Percentiles rank a stretch among this genome's conserved stretches.
Evolutionary conservation across 495 filamentous ascomycete genomes (phyloP).

Genomic region (Gamarada debralockiae): DNA sequence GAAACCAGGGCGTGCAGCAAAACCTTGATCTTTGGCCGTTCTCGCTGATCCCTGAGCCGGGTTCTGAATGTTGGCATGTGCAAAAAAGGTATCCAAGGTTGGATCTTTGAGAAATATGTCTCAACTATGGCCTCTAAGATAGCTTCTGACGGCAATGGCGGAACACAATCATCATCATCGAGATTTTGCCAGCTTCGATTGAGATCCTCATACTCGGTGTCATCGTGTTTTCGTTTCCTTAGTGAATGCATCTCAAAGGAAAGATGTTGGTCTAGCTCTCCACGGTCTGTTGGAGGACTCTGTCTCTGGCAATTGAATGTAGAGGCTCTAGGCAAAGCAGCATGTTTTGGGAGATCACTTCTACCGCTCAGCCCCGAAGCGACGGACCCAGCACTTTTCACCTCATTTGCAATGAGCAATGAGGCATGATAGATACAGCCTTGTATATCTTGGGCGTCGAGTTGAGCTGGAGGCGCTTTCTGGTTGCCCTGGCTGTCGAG

Average conservation of each 20-base stretch:
- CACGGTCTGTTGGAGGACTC: no score
- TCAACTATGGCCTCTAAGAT: slow-evolving; percentile 26
- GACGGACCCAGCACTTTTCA: no score
- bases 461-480: not conserved
- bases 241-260: no score
- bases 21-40: slow-evolving; percentile 17
- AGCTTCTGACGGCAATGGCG: slow-evolving; percentile 1
- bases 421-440: no score
- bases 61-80: slow-evolving; percentile 29
- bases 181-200: not conserved
- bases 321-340: no score
- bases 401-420: no score
- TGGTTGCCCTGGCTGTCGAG: slow-evolving; percentile 14
- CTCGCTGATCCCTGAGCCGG: slow-evolving; percentile 18
- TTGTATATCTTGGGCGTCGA: no score
- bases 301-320: no score
- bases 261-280: no score
- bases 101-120: slow-evolving; percentile 28
- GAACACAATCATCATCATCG: not conserved
- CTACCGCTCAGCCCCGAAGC: no score
- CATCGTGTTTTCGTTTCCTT: slow-evolving; percentile 2
- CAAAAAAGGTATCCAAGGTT: slow-evolving; percentile 37
- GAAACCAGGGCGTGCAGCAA: slow-evolving; percentile 31
- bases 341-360: no score
- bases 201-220: not conserved